A percentile compares a stretch with the other conserved stretches of the same genome.
Conservation (phyloP, 2,329 filamentous ascomycete genomes). For the Fusarium circinatum region DNA sequence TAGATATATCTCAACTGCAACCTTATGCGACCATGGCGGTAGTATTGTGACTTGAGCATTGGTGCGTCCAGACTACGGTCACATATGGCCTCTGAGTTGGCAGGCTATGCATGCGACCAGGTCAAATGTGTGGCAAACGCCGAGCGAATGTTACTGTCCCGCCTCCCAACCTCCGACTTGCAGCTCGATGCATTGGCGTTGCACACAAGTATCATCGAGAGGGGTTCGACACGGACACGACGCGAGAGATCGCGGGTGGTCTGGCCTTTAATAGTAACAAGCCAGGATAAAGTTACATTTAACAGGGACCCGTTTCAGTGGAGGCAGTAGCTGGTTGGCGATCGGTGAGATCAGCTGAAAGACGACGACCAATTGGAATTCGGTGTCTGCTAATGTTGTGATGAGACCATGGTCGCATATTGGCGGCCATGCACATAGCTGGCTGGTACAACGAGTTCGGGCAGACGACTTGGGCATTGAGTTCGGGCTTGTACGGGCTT, state of each 20-base stretch:
- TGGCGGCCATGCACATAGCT: conserved; percentile 16
- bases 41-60: not conserved
- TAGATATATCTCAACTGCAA: conserved; percentile 16
- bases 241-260: conserved; percentile 39
- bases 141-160: not conserved
- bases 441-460: not conserved
- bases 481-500: not conserved
- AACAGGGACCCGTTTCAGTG: conserved; percentile 6
- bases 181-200: conserved; percentile 27
- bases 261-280: conserved; percentile 40
- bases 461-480: not conserved
- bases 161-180: conserved; percentile 30
- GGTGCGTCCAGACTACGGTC: not conserved
- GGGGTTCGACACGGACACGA: conserved; percentile 39
- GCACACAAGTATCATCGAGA: conserved; percentile 19
- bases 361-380: conserved; percentile 17
- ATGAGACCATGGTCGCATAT: conserved; percentile 36
- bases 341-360: conserved; percentile 28
- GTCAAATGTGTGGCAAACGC: not conserved
- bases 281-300: conserved; percentile 5
- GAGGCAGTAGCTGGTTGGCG: conserved; percentile 14
- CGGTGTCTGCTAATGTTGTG: conserved; percentile 3
- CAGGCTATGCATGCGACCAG: conserved; percentile 17
- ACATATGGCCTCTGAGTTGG: conserved; percentile 17
- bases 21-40: not conserved